phyloP scores from a whole-genome alignment of 192 early-diverging fungal species.

The Entomortierella lignicola region DNA sequence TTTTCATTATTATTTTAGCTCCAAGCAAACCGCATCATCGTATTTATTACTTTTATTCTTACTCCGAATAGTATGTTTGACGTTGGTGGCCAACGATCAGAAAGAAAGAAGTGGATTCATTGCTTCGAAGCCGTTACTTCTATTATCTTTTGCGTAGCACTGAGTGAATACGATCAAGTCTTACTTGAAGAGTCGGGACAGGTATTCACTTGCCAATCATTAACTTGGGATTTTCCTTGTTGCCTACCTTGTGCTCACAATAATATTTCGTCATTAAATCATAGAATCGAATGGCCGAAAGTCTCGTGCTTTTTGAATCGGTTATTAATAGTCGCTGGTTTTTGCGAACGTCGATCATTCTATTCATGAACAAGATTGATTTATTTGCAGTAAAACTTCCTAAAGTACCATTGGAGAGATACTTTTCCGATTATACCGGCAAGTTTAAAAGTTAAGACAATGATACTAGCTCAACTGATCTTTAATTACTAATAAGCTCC shows the following conservation, averaged over 20 bases:
- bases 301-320: constrained; percentile 90
- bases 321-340: constrained; percentile 96
- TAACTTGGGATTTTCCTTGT: no score
- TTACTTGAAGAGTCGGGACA: constrained; percentile 85
- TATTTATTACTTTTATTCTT: constrained; percentile 2
- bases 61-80: constrained; percentile 78
- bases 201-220: constrained; percentile 45
- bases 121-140: constrained; percentile 89
- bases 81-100: constrained; percentile 87
- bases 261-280: neutral
- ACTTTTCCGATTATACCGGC: constrained; percentile 89
- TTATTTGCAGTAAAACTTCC: constrained; percentile 86
- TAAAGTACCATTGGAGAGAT: constrained; percentile 79
- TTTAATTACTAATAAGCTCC: neutral
- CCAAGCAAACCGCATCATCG: constrained; percentile 7
- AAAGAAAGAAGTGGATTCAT: constrained; percentile 90
- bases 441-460: constrained; percentile 2
- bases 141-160: constrained; percentile 93
- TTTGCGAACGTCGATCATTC: constrained; percentile 88
- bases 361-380: constrained; percentile 96
- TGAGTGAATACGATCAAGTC: constrained; percentile 95
- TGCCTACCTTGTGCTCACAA: neutral
- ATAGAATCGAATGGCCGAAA: constrained; percentile 94
- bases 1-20: neutral
- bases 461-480: neutral